Evolutionary conservation across 176 grass and related monocot species (phyloP), one percentile per base, ranked within the genome.

Genomic region (Oryza coarctata): DNA sequence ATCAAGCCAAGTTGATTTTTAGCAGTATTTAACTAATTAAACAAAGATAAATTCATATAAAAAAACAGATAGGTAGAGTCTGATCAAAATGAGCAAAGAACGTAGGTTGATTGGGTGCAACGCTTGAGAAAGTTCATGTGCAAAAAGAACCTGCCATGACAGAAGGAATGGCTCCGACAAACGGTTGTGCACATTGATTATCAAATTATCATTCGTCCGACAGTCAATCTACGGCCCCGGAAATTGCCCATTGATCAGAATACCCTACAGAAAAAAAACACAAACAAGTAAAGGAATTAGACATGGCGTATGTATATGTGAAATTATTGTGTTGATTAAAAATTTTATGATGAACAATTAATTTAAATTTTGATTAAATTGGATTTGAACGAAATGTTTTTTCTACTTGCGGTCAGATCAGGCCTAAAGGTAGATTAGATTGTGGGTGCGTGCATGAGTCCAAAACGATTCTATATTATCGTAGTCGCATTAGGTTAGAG

Each of bases 231-330:
- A 84, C 17, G 92, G 94, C 35, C 94, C 94, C 0, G 94, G 94
- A 55, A 97, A 94, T 68, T 86, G 88, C 13, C 90, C 94, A 45
- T 94, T 91, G 86, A 97, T 97, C 43, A 97, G 58, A 63, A 97
- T 92, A 17, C 70, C 92, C 92, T 97, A 28, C 10, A 82, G 1
- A 29, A 76, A 35, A 60, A 0, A 22, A 7, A 55, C 6, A 55
- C 10, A 71, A 28, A 36, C 14, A 17, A 12, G 18, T 12, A 61
- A 33, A 20, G 7, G 49, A 7, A 52, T 22, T 52, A 45, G 0
- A 14, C 13, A 45, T 3, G 15, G 43, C 13, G 43, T 45, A 18
- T 12, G 14, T n/a, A n/a, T n/a, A n/a, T n/a, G n/a, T n/a, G n/a
- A n/a, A n/a, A n/a, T n/a, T n/a, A n/a, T n/a, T n/a, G n/a, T n/a